Base-by-base conservation (phyloP, 257 asterid species). In the Rehmannia glutinosa region DNA sequence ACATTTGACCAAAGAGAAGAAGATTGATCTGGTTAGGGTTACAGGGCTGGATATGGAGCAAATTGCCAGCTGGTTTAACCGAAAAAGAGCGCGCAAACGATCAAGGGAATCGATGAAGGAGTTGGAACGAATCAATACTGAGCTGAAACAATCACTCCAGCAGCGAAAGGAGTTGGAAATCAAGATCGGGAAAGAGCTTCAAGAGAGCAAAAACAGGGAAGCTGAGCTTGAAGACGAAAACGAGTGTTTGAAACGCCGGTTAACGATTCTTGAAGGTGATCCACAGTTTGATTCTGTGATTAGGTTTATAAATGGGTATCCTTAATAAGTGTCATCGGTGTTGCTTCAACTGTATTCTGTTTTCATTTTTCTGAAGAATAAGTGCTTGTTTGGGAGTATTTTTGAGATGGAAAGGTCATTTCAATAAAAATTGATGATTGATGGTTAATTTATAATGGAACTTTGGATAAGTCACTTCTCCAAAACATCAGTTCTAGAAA, bases 11-110 rank as follows among this genome's bases (percentile, higher is more conserved):
- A 73, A 50, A 21, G 64, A 25, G 21, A 73, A 39, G 64, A 73
- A 73, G 64, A 38, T 59, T 28, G 69, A 66, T 4, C 36, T 73
- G 47, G 57, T 15, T 15, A 39, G 30, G 52, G 53, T 6, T 0
- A 73, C 78, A 51, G 73, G 78, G 65, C 65, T 73, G 73, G 78
- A 73, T 73, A 59, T 73, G 73, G 73, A 73, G 73, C 78, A 73
- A 41, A 30, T 73, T 5, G 6, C 73, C 33, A 73, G 73, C 64
- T 73, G 78, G 78, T 66, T 49, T 56, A 73, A 20, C 59, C 24
- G 70, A 49, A 58, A 58, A 38, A 19, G 73, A 51, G 61, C 51
- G 0, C 33, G 69, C 0, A 73, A 73, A 21, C 66, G 68, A 49
- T 50, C 68, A 10, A 66, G 25, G 42, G 33, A 17, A 21, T 36